phyloP scores from a whole-genome alignment of 2,329 filamentous ascomycete genomes.

The Ceratocystis cubensis region DNA sequence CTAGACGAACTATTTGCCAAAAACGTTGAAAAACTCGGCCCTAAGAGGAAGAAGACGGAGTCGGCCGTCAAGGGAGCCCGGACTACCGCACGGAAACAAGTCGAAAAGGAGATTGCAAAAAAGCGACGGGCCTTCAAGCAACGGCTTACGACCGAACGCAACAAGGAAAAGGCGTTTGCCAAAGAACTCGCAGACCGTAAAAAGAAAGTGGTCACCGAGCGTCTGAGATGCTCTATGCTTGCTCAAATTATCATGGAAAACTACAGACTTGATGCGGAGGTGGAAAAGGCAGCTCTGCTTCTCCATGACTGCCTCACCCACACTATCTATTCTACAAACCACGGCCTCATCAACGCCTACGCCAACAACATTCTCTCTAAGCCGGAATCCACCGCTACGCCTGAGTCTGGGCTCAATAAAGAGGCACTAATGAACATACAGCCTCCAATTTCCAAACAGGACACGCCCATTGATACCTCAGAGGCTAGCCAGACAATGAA shows the following conservation, averaged over 20 bases:
- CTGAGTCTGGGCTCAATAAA: background rate
- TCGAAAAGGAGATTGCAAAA: background rate
- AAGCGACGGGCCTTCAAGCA: background rate
- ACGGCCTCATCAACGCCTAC: background rate
- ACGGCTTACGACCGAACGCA: background rate
- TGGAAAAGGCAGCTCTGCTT: conserved; percentile 33
- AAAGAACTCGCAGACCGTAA: background rate
- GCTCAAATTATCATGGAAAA: conserved; percentile 14
- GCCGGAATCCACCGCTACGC: background rate
- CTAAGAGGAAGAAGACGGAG: conserved; percentile 2
- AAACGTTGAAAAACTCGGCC: background rate
- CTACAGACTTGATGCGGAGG: conserved; percentile 25
- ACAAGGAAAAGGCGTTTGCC: background rate
- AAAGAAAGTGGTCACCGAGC: background rate
- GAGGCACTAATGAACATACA: background rate
- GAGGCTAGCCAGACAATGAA: conserved; percentile 24
- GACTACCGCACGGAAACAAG: background rate
- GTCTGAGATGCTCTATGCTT: background rate
- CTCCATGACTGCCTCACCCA: background rate
- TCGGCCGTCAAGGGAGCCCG: background rate
- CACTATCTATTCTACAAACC: conserved; percentile 30
- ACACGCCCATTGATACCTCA: background rate
- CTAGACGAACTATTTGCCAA: background rate
- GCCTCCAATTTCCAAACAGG: background rate
- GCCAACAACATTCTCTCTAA: conserved; percentile 2